Evolutionary conservation across 371 early-diverging fungal species (phyloP).

Genomic region (Haplosporangium sp.): DNA sequence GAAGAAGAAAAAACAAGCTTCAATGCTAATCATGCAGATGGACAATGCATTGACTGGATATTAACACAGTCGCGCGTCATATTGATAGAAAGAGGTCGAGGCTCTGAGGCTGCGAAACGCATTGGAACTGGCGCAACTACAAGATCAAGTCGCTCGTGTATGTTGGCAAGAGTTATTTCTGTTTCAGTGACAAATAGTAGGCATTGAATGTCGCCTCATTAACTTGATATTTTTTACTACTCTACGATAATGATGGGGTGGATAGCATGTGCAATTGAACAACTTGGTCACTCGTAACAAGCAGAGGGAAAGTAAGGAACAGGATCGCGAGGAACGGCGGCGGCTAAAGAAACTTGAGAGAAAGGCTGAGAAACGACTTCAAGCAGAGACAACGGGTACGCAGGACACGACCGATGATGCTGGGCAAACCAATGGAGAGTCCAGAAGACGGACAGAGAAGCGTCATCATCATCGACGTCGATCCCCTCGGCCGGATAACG

Average conservation of each 20-base stretch:
- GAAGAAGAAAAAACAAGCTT: background rate
- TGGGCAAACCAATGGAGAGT: slow-evolving; percentile 1
- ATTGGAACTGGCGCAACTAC: slow-evolving; percentile 26
- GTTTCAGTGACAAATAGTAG: background rate
- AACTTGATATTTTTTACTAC: background rate
- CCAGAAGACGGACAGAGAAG: slow-evolving; percentile 16
- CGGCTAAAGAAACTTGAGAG: slow-evolving; percentile 20
- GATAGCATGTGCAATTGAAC: slow-evolving; percentile 48
- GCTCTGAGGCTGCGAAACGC: slow-evolving; percentile 26
- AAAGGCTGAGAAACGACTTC: slow-evolving; percentile 22
- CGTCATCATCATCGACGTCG: slow-evolving; percentile 29
- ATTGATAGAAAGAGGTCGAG: slow-evolving; percentile 35
- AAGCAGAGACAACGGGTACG: slow-evolving; percentile 10
- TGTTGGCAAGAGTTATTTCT: background rate
- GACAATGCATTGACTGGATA: background rate
- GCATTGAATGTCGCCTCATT: background rate
- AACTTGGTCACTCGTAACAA: slow-evolving; percentile 53
- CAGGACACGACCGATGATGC: slow-evolving; percentile 8
- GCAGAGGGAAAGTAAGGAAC: slow-evolving; percentile 25
- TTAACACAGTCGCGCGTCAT: background rate
- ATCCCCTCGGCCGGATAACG: slow-evolving; percentile 20
- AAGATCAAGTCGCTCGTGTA: slow-evolving; percentile 48
- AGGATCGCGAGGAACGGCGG: slow-evolving; percentile 27
- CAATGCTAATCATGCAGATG: background rate
- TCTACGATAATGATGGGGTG: background rate